These are phyloP conservation scores for Incumbomyces lentus DNA, from an alignment of 2,329 filamentous ascomycete genomes.

Conservation along the genomic window DNA sequence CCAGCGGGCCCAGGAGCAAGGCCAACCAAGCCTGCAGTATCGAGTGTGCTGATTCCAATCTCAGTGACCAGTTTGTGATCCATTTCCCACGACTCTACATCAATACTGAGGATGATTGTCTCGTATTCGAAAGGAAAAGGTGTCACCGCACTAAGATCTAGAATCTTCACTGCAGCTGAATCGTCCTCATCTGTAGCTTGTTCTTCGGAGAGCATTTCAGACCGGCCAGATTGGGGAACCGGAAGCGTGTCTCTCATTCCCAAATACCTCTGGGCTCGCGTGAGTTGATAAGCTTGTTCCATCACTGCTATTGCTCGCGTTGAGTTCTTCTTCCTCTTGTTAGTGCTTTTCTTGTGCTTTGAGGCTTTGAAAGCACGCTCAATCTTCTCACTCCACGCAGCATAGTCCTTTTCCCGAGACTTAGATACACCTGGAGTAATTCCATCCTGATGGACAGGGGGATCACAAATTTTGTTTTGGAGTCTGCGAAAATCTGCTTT, in stretches of 20 bases:
- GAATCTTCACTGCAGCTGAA: conserved; percentile 12
- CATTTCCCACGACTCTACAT: conserved; percentile 71
- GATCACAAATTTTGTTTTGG: conserved; percentile 26
- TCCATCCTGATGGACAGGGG: conserved; percentile 19
- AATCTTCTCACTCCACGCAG: conserved; percentile 46
- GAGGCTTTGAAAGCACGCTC: conserved; percentile 40
- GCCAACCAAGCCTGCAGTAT: conserved; percentile 51
- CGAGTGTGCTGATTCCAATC: conserved; percentile 71
- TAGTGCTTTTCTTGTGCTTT: conserved; percentile 39
- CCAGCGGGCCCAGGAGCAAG: conserved; percentile 53
- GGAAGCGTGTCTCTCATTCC: conserved; percentile 45
- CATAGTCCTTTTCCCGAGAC: conserved; percentile 18
- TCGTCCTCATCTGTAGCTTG: too few relatives aligned
- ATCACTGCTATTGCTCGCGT: conserved; percentile 42
- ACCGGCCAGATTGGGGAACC: too few relatives aligned
- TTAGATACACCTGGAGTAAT: conserved; percentile 20
- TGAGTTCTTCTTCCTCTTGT: conserved; percentile 40
- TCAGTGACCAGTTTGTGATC: conserved; percentile 63
- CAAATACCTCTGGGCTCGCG: conserved; percentile 59
- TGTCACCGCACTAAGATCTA: conserved; percentile 38
- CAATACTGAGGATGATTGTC: conserved; percentile 67
- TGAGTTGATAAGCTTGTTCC: conserved; percentile 44
- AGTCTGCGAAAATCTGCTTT: conserved; percentile 32
- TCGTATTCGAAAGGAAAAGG: conserved; percentile 41
- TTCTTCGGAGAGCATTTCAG: too few relatives aligned